Conservation (phyloP, 805 yeast species). For the Scheffersomyces coipomensis region DNA sequence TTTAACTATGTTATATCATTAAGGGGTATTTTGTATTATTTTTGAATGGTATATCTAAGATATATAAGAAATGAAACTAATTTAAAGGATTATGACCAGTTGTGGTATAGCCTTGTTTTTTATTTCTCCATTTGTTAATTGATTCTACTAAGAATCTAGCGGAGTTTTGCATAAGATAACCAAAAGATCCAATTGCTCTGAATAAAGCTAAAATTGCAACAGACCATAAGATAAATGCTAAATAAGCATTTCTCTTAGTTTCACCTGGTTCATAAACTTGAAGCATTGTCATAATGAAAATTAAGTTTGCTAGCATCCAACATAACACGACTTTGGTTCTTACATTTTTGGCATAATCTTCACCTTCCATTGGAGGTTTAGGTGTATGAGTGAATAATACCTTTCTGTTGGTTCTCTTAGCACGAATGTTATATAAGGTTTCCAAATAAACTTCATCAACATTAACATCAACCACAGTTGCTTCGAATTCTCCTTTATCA, state of each 20-base stretch:
- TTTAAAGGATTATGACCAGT: constrained; percentile 36
- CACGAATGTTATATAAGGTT: constrained; percentile 68
- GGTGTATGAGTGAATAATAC: constrained; percentile 34
- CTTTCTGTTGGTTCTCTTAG: constrained; percentile 60
- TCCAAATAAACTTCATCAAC: constrained; percentile 82
- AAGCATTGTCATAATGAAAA: constrained; percentile 82
- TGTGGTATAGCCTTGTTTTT: constrained; percentile 33
- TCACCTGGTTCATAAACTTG: constrained; percentile 75
- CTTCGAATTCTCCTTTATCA: constrained; percentile 75
- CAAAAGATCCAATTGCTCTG: constrained; percentile 79
- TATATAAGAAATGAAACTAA: too few species aligned
- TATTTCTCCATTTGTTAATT: constrained; percentile 41
- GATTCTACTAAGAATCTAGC: constrained; percentile 39
- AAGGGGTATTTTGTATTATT: too few species aligned
- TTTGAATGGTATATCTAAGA: too few species aligned
- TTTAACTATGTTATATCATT: too few species aligned
- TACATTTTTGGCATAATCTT: constrained; percentile 92
- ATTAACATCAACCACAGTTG: constrained; percentile 79
- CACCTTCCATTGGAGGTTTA: constrained; percentile 37
- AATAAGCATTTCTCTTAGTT: constrained; percentile 59
- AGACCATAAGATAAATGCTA: constrained; percentile 85
- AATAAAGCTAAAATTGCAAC: constrained; percentile 82
- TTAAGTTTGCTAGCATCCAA: constrained; percentile 86
- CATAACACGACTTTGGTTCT: constrained; percentile 92
- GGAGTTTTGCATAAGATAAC: constrained; percentile 52